Conservation (phyloP, 2,329 filamentous ascomycete species). For the Dothiorella sarmentorum region DNA sequence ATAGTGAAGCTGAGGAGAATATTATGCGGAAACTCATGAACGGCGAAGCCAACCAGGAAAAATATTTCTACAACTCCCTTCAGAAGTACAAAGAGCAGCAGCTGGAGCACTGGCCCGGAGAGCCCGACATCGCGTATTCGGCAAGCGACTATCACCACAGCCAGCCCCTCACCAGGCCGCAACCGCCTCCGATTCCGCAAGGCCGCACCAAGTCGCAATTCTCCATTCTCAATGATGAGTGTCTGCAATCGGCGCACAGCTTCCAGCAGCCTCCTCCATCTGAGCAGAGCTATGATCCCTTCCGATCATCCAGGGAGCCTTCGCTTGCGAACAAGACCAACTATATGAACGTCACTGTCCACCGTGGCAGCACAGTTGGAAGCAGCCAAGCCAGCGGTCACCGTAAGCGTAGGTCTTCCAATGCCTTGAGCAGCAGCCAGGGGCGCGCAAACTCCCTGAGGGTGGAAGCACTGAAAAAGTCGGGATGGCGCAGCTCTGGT, state of each 20-base stretch:
- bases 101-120: conserved; percentile 77
- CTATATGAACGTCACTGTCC: conserved; percentile 62
- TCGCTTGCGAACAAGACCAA: conserved; percentile 22
- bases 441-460: conserved; percentile 44
- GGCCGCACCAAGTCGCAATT: conserved; percentile 52
- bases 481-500: conserved; percentile 30
- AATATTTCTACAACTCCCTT: conserved; percentile 86
- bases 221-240: conserved; percentile 55
- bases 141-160: conserved; percentile 76
- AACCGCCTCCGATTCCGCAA: conserved; percentile 24
- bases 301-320: conserved; percentile 61
- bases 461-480: conserved; percentile 38
- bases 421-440: conserved; percentile 21
- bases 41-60: conserved; percentile 72
- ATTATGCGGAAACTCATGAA: conserved; percentile 64
- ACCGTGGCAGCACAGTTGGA: conserved; percentile 46
- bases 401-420: conserved; percentile 4
- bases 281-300: conserved; percentile 76
- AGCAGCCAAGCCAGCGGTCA: conserved; percentile 28
- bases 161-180: conserved; percentile 29
- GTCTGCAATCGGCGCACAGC: conserved; percentile 47
- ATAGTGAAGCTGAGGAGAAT: conserved; percentile 72
- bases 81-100: conserved; percentile 78
- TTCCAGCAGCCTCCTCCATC: conserved; percentile 51
- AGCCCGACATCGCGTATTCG: conserved; percentile 71